These are phyloP conservation scores for Carallia pectinifolia DNA, from an alignment of 345 rosid species.

Conservation along the genomic window DNA sequence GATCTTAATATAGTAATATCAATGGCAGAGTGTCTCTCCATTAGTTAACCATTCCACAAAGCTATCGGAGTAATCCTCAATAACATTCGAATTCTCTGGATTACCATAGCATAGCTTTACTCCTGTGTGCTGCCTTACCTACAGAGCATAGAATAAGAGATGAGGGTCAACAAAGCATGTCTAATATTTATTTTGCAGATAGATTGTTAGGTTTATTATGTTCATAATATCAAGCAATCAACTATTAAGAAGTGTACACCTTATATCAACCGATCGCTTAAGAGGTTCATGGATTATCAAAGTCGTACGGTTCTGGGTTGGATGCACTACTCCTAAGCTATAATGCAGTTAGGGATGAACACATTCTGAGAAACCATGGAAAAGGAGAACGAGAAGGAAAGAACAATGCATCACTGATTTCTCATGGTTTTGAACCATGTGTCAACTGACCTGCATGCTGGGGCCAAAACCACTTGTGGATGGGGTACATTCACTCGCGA, in stretches of 20 bases:
- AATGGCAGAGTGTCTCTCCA: constrained; percentile 80
- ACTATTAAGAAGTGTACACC: neutral
- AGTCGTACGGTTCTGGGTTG: neutral
- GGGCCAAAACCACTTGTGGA: constrained; percentile 65
- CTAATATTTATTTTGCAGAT: too few species aligned
- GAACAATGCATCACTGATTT: too few species aligned
- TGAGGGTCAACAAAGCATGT: constrained; percentile 6
- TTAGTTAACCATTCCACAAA: constrained; percentile 76
- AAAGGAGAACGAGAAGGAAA: too few species aligned
- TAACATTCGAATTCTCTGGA: constrained; percentile 31
- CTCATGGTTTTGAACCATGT: too few species aligned
- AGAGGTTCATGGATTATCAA: neutral
- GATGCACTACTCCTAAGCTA: too few species aligned
- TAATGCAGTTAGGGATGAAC: too few species aligned
- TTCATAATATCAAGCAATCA: neutral
- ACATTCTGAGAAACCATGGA: too few species aligned
- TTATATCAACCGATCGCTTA: neutral
- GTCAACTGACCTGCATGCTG: constrained; percentile 60
- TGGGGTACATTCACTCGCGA: constrained; percentile 51
- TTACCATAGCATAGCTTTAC: constrained; percentile 34
- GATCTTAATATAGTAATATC: constrained; percentile 18
- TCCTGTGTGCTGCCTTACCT: constrained; percentile 61
- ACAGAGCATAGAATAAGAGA: constrained; percentile 20
- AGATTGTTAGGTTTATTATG: too few species aligned
- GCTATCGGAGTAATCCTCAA: constrained; percentile 66